A percentile compares a stretch with the other conserved stretches of the same genome.
phyloP scores from a whole-genome alignment of 305 asterid species.

The Fraxinus xanthoxyloides region DNA sequence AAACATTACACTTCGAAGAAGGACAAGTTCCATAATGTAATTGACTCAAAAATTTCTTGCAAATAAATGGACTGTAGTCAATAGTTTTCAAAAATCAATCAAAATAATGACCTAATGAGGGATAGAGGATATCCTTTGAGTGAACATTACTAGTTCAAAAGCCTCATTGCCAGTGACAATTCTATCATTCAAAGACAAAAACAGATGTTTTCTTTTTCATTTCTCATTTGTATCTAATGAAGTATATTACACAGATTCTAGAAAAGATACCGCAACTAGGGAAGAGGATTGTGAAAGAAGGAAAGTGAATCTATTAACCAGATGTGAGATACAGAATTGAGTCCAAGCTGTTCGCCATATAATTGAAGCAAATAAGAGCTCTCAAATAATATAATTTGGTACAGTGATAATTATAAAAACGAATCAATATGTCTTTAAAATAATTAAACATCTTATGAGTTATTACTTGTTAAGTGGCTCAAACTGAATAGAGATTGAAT shows the following conservation, averaged over 20 bases:
- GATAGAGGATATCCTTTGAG: not conserved
- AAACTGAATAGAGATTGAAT: not conserved
- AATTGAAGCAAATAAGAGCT: not conserved
- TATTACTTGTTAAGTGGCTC: not conserved
- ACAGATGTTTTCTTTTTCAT: not conserved
- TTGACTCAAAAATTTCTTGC: slow-evolving; percentile 10
- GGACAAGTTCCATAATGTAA: not conserved
- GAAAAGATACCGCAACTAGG: not conserved
- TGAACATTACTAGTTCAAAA: slow-evolving; percentile 2
- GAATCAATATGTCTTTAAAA: not conserved
- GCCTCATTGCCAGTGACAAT: slow-evolving; percentile 8
- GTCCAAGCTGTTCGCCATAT: not conserved
- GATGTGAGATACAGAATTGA: not conserved
- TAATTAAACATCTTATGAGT: not conserved
- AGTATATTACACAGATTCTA: not conserved
- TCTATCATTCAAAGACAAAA: not conserved
- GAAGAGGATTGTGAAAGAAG: not conserved
- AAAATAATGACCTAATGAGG: not conserved
- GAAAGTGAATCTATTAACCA: not conserved
- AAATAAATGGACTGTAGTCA: not conserved
- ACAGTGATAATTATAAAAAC: not conserved
- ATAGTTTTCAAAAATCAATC: not conserved
- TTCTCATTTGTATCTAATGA: not conserved
- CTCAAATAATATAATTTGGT: not conserved
- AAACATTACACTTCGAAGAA: slow-evolving; percentile 1